These are phyloP conservation scores for Malus domestica DNA, from an alignment of 306 rosid species.

Conservation along the genomic window ASM211411v1 NC_041793.1:46470001-46470500, in stretches of 20 bases:
- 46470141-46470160: neutral
- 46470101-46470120: neutral
- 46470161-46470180: neutral
- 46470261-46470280: neutral
- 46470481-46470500: neutral
- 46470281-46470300: neutral
- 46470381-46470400: neutral
- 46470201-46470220: slow-evolving; percentile 67
- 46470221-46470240: slow-evolving; percentile 59
- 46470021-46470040: slow-evolving; percentile 68
- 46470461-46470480: neutral
- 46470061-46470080: neutral
- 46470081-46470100: neutral
- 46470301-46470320: neutral
- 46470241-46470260: slow-evolving; percentile 80
- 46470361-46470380: neutral
- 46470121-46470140: neutral
- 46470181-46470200: slow-evolving; percentile 91
- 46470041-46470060: slow-evolving; percentile 1
- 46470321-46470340: neutral
- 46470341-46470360: neutral
- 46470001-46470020: slow-evolving; percentile 97
- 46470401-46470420: slow-evolving; percentile 3
- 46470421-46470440: neutral
- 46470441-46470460: neutral